These are phyloP conservation scores for Kwoniella sp. DNA, from an alignment of 768 basidiomycete genomes.

Conservation along the genomic window DNA sequence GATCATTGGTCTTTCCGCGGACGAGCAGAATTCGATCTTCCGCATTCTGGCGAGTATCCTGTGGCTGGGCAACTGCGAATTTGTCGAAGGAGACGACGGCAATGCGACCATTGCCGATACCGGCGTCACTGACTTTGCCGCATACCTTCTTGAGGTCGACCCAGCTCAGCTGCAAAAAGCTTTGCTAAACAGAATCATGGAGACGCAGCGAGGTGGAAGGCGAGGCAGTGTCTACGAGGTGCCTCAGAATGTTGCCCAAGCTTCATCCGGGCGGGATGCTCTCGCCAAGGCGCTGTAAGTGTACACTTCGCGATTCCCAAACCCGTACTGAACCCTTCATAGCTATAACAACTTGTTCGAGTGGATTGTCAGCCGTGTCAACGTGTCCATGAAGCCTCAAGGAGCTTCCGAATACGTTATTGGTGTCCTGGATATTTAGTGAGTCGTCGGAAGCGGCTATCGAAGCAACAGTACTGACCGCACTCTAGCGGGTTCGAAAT, in stretches of 20 bases:
- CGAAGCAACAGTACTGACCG: no score
- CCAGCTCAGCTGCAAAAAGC: constrained; percentile 74
- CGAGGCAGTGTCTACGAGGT: constrained; percentile 89
- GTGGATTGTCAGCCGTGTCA: constrained; percentile 96
- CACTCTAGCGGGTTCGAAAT: not conserved
- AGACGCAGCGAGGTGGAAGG: constrained; percentile 86
- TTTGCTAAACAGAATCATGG: constrained; percentile 76
- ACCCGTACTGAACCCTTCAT: not conserved
- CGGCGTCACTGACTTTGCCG: constrained; percentile 89
- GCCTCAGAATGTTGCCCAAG: constrained; percentile 84
- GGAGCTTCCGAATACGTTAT: constrained; percentile 70
- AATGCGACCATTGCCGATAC: constrained; percentile 76
- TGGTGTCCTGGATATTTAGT: constrained; percentile 94
- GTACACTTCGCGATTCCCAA: not conserved
- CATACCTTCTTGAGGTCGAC: constrained; percentile 88
- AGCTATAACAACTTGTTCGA: constrained; percentile 94
- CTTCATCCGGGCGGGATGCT: constrained; percentile 80
- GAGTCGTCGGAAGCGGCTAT: constrained; percentile 10
- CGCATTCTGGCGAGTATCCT: constrained; percentile 85
- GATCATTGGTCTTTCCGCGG: constrained; percentile 74
- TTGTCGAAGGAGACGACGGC: constrained; percentile 79
- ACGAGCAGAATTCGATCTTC: constrained; percentile 89
- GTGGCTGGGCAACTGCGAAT: constrained; percentile 96
- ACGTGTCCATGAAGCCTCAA: constrained; percentile 91
- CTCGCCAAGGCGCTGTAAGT: constrained; percentile 75